Percentiles rank a stretch among this genome's conserved stretches.
phyloP scores from a whole-genome alignment of 345 rosid species.

The Mallotus nudiflorus region DNA sequence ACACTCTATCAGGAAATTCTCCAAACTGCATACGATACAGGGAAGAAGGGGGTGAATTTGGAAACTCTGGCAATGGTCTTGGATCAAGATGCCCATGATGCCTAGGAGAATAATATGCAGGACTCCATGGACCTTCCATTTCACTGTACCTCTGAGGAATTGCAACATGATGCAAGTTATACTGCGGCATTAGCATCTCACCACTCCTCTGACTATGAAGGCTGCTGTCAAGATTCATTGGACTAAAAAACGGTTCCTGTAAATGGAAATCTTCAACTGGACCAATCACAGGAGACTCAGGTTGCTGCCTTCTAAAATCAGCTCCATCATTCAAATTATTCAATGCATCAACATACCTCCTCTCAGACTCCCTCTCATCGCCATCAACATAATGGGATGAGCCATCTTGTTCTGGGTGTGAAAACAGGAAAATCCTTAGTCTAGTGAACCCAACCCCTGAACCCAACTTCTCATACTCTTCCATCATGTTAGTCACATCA shows the following conservation, averaged over 20 bases:
- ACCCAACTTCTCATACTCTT: constrained; percentile 92
- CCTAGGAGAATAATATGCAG: constrained; percentile 81
- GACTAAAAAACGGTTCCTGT: constrained; percentile 48
- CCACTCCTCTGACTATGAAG: constrained; percentile 52
- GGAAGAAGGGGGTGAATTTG: constrained; percentile 78
- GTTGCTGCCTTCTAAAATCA: constrained; percentile 58
- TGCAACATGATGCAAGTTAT: constrained; percentile 51
- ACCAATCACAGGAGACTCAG: constrained; percentile 50
- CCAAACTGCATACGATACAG: constrained; percentile 63
- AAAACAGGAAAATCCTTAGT: constrained; percentile 88
- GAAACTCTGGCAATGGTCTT: constrained; percentile 59
- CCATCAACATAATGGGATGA: constrained; percentile 63
- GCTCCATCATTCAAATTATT: constrained; percentile 75
- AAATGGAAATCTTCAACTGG: constrained; percentile 41
- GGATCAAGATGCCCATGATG: constrained; percentile 79
- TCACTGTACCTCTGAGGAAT: constrained; percentile 74
- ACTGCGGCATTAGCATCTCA: constrained; percentile 56
- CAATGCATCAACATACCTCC: constrained; percentile 94
- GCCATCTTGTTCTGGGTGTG: constrained; percentile 67
- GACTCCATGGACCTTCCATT: constrained; percentile 71
- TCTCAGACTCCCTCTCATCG: constrained; percentile 81
- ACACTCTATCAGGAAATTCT: constrained; percentile 61
- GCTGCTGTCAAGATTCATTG: constrained; percentile 57
- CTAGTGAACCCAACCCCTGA: constrained; percentile 89
- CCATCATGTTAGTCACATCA: constrained; percentile 95